Conservation (phyloP, 768 basidiomycete species). For the Austroboletus festivus region DNA sequence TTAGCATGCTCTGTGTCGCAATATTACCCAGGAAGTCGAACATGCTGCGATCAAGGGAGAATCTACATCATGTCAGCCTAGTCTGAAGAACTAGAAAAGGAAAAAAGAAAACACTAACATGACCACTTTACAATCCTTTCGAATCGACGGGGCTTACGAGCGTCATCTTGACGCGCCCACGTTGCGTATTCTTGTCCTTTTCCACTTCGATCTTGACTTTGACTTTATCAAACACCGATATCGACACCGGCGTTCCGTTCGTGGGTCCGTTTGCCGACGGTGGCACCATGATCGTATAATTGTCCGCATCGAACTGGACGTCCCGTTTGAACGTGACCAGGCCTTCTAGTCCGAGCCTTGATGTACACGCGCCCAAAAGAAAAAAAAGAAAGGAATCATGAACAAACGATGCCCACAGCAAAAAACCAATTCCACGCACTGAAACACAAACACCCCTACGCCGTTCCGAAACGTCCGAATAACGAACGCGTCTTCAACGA, state of each 20-base stretch:
- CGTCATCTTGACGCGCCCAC: slow-evolving; percentile 85
- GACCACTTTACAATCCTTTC: slow-evolving; percentile 29
- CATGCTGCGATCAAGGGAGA: too few species aligned
- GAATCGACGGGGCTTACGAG: slow-evolving; percentile 67
- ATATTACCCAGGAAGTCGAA: too few species aligned
- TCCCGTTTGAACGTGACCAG: slow-evolving; percentile 92
- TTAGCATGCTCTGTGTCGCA: neutral
- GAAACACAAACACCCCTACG: slow-evolving; percentile 91
- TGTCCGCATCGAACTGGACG: slow-evolving; percentile 86
- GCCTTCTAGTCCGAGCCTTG: slow-evolving; percentile 89
- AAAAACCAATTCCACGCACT: slow-evolving; percentile 51
- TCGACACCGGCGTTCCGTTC: slow-evolving; percentile 44
- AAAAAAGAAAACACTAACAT: neutral
- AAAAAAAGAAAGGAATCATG: neutral
- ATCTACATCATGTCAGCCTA: neutral
- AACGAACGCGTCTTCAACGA: slow-evolving; percentile 85
- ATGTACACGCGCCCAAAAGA: neutral
- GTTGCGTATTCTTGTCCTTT: slow-evolving; percentile 91
- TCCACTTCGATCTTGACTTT: slow-evolving; percentile 87
- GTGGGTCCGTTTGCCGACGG: slow-evolving; percentile 9
- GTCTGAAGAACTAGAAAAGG: neutral
- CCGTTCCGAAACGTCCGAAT: slow-evolving; percentile 95
- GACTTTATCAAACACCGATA: slow-evolving; percentile 94
- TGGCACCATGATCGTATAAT: slow-evolving; percentile 78
- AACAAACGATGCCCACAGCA: neutral